phyloP scores from a whole-genome alignment of 1,139 yeast genomes.

The Candida sanyaensis region DNA sequence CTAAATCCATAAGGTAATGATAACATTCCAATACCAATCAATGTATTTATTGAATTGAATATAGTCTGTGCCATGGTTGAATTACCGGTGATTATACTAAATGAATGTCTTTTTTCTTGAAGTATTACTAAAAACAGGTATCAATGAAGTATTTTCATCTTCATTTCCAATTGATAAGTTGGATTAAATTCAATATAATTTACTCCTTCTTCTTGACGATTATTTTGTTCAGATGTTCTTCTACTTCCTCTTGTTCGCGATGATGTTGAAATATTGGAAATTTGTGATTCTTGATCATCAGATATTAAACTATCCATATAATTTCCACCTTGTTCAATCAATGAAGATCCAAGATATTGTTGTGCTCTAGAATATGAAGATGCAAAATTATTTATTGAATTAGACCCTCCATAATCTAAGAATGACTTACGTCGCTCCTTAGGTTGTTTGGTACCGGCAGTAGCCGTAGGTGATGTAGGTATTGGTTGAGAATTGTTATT shows the following conservation, averaged over 20 bases:
- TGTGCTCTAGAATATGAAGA: slow-evolving; percentile 80
- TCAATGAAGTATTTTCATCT: slow-evolving; percentile 19
- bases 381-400: slow-evolving; percentile 76
- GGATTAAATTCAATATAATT: slow-evolving; percentile 2
- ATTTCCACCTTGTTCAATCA: slow-evolving; percentile 20
- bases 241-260: background rate
- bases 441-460: background rate
- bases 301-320: slow-evolving; percentile 1
- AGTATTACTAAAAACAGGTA: slow-evolving; percentile 10
- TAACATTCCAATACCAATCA: slow-evolving; percentile 84
- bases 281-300: background rate
- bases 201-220: too few relatives aligned
- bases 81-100: slow-evolving; percentile 21
- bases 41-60: slow-evolving; percentile 82
- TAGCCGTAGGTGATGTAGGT: background rate
- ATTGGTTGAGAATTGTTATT: background rate
- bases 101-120: slow-evolving; percentile 13
- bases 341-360: slow-evolving; percentile 41
- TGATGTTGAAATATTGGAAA: background rate
- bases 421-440: slow-evolving; percentile 20
- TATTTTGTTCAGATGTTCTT: background rate
- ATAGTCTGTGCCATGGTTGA: slow-evolving; percentile 83
- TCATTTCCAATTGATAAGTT: background rate
- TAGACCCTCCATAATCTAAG: slow-evolving; percentile 50
- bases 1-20: slow-evolving; percentile 81